Percentiles rank a stretch among this genome's conserved stretches.
These are phyloP conservation scores for Astraeus odoratus DNA, from an alignment of 768 basidiomycete species.

Conservation along the genomic window DNA sequence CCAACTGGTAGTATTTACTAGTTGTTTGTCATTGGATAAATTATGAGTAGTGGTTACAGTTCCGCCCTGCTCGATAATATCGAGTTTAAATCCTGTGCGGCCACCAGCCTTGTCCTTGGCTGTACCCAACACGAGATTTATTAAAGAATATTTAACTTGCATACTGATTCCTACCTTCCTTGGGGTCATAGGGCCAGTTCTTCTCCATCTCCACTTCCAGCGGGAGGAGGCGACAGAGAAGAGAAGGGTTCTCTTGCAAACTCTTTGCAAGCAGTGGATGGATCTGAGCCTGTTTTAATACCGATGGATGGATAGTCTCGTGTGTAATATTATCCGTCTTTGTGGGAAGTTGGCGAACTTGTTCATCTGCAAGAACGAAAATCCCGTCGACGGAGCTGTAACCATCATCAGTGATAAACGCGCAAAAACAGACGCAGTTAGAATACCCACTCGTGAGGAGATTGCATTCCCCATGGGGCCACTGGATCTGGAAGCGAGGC, in stretches of 20 bases:
- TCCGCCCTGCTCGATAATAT: constrained; percentile 17
- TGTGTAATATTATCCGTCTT: constrained; percentile 39
- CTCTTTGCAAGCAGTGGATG: constrained; percentile 28
- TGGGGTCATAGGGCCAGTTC: constrained; percentile 39
- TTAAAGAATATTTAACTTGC: not conserved
- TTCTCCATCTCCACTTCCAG: constrained; percentile 46
- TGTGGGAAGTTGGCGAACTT: constrained; percentile 44
- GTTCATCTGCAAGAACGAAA: constrained; percentile 38
- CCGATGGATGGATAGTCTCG: constrained; percentile 59
- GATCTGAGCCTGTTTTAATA: constrained; percentile 37
- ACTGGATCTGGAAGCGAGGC: constrained; percentile 42
- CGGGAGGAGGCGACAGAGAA: constrained; percentile 39
- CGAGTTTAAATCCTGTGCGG: constrained; percentile 12
- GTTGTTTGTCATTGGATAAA: constrained; percentile 6
- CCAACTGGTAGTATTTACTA: constrained; percentile 18
- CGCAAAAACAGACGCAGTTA: not conserved
- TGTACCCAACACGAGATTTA: constrained; percentile 11
- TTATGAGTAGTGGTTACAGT: constrained; percentile 10
- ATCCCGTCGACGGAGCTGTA: constrained; percentile 49
- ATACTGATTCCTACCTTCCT: constrained; percentile 10
- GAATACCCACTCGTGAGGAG: constrained; percentile 54
- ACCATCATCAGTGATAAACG: not conserved
- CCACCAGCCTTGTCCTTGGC: constrained; percentile 13
- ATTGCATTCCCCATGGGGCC: constrained; percentile 53
- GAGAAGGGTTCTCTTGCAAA: constrained; percentile 35